Conservation (phyloP, 192 early-diverging fungal genomes). For the Obelidium mucronatum region DNA sequence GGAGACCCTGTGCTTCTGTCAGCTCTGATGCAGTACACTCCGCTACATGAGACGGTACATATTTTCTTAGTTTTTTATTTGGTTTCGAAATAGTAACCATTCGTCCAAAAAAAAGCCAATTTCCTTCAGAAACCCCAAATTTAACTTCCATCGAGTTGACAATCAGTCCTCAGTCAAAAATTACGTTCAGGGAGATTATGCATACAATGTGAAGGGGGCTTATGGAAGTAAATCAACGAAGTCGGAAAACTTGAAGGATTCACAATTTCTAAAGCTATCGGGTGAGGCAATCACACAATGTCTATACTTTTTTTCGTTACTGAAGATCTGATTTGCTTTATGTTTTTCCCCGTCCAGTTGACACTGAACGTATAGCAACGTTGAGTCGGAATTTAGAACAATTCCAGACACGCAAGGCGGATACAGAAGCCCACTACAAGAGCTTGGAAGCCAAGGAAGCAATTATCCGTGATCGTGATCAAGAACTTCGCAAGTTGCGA, state of each 20-base stretch:
- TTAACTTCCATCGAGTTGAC: conserved; percentile 22
- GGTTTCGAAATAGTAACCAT: no score
- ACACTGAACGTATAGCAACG: conserved; percentile 44
- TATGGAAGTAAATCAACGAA: conserved; percentile 45
- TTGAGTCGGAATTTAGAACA: conserved; percentile 38
- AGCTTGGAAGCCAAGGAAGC: conserved; percentile 39
- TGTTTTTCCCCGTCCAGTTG: conserved; percentile 40
- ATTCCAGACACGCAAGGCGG: conserved; percentile 43
- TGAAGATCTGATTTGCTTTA: not conserved
- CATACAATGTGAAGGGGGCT: conserved; percentile 32
- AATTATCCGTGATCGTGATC: conserved; percentile 48
- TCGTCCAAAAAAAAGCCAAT: not conserved
- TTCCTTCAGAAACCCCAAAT: not conserved
- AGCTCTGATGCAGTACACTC: conserved; percentile 66
- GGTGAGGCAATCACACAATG: not conserved
- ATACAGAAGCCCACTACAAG: conserved; percentile 33
- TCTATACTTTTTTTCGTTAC: not conserved
- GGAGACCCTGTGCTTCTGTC: conserved; percentile 70
- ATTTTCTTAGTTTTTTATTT: not conserved
- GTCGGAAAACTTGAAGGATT: not conserved
- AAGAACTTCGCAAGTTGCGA: conserved; percentile 48
- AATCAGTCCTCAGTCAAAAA: conserved; percentile 20
- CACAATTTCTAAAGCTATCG: conserved; percentile 22
- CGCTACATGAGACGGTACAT: conserved; percentile 67
- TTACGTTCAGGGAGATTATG: conserved; percentile 33